Percentiles rank a stretch among this genome's conserved stretches.
Conservation (phyloP, 2,329 filamentous ascomycete genomes). For the Knufia fluminis region DNA sequence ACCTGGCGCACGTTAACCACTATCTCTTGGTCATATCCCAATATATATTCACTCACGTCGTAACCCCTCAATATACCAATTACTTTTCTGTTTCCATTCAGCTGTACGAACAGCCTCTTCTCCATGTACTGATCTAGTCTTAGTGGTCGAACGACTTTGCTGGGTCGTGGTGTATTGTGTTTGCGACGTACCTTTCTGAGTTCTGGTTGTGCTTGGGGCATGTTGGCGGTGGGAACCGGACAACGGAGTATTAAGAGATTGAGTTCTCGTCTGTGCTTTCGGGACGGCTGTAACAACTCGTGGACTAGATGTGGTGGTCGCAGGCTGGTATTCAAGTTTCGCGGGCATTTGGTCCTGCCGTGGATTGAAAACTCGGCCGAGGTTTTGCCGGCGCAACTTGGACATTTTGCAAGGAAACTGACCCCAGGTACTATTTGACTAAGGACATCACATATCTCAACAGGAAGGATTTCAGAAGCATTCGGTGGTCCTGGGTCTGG, state of each 20-base stretch:
- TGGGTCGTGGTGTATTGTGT: slow-evolving; percentile 10
- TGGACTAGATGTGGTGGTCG: too few species aligned
- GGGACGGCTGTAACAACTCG: too few species aligned
- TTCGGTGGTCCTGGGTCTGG: too few species aligned
- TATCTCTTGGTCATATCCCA: background rate
- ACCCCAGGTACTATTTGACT: too few species aligned
- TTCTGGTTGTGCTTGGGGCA: slow-evolving; percentile 36
- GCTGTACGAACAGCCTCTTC: slow-evolving; percentile 94
- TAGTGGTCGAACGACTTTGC: background rate
- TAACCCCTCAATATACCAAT: slow-evolving; percentile 90
- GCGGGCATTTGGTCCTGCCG: background rate
- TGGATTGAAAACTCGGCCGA: background rate
- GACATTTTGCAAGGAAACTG: background rate
- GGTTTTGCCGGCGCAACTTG: background rate
- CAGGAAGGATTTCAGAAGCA: too few species aligned
- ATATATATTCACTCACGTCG: slow-evolving; percentile 59
- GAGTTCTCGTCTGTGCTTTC: too few species aligned
- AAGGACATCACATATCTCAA: too few species aligned
- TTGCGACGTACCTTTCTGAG: slow-evolving; percentile 73
- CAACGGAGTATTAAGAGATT: too few species aligned
- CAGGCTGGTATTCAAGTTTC: background rate
- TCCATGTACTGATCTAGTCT: slow-evolving; percentile 71
- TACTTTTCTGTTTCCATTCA: slow-evolving; percentile 96
- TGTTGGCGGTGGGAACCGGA: too few species aligned
- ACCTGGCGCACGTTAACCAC: slow-evolving; percentile 51